Conservation (phyloP, 257 asterid species). For the Gentiana straminea region DNA sequence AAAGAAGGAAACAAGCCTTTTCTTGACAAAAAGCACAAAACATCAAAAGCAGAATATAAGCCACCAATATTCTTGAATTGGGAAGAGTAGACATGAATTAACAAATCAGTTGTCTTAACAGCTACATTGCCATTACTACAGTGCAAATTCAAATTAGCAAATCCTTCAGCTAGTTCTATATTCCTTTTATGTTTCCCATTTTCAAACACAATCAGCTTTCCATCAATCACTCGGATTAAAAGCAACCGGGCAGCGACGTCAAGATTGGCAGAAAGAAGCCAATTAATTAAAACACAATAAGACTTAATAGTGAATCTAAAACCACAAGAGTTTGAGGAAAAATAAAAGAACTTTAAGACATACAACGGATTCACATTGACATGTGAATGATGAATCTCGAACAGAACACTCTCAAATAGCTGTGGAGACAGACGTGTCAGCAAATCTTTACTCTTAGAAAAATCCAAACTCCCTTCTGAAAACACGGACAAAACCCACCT, state of each 20-base stretch:
- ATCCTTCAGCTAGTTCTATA: conserved; percentile 37
- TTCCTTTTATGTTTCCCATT: conserved; percentile 15
- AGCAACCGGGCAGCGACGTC: conserved; percentile 64
- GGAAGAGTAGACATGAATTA: conserved; percentile 59
- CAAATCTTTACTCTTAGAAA: conserved; percentile 32
- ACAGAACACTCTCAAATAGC: conserved; percentile 51
- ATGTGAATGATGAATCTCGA: conserved; percentile 37
- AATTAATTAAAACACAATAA: conserved; percentile 48
- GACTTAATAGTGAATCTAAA: conserved; percentile 55
- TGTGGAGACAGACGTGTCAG: conserved; percentile 33
- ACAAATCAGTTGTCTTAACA: conserved; percentile 47
- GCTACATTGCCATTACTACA: conserved; percentile 18
- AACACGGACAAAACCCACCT: conserved; percentile 42
- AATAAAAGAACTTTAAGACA: conserved; percentile 54
- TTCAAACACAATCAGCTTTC: conserved; percentile 32
- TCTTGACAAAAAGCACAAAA: conserved; percentile 35
- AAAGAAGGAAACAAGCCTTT: conserved; percentile 60
- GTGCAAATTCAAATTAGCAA: conserved; percentile 30
- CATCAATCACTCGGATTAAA: conserved; percentile 59
- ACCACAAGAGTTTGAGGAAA: conserved; percentile 36
- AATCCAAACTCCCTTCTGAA: conserved; percentile 30
- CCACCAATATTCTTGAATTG: conserved; percentile 43
- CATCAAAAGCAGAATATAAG: conserved; percentile 42
- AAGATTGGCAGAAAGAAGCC: conserved; percentile 44
- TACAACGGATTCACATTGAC: conserved; percentile 53